These are phyloP conservation scores for Phaeosphaeriaceae sp. DNA, from an alignment of 2,329 filamentous ascomycete species.

Conservation along the genomic window DNA sequence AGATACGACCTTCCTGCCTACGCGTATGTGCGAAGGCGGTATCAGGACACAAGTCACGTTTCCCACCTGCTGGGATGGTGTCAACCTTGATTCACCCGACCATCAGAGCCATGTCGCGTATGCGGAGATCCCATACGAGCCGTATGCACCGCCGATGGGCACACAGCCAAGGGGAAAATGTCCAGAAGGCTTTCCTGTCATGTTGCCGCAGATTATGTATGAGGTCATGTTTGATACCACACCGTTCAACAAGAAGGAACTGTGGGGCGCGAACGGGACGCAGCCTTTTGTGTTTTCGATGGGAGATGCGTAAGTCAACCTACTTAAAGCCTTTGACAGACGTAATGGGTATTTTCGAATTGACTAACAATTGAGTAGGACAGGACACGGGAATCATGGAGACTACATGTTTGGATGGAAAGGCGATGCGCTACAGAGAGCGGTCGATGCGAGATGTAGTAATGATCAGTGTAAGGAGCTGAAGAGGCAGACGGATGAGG, in stretches of 20 bases:
- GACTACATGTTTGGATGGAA: conserved; percentile 40
- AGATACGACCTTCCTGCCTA: conserved; percentile 48
- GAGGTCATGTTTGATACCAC: conserved; percentile 56
- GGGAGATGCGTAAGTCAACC: conserved; percentile 36
- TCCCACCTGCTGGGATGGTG: conserved; percentile 60
- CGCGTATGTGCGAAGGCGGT: conserved; percentile 51
- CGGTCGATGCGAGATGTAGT: conserved; percentile 34
- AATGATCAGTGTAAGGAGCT: conserved; percentile 36
- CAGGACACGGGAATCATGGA: conserved; percentile 35
- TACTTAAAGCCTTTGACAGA: neutral
- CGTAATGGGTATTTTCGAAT: no score
- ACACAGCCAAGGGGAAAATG: conserved; percentile 46
- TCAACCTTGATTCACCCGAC: conserved; percentile 59
- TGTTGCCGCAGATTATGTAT: conserved; percentile 56
- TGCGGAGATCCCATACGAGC: conserved; percentile 33
- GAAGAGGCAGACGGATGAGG: conserved; percentile 32
- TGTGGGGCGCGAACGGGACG: conserved; percentile 35
- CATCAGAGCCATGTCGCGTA: conserved; percentile 62
- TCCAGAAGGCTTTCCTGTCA: conserved; percentile 51
- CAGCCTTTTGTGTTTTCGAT: conserved; percentile 41
- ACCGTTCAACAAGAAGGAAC: conserved; percentile 31
- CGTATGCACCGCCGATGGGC: neutral
- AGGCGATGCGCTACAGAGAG: conserved; percentile 37
- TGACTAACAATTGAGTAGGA: conserved; percentile 19
- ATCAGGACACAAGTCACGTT: conserved; percentile 55